phyloP scores from a whole-genome alignment of 2,329 filamentous ascomycete genomes.

The Didymella lethalis region DNA sequence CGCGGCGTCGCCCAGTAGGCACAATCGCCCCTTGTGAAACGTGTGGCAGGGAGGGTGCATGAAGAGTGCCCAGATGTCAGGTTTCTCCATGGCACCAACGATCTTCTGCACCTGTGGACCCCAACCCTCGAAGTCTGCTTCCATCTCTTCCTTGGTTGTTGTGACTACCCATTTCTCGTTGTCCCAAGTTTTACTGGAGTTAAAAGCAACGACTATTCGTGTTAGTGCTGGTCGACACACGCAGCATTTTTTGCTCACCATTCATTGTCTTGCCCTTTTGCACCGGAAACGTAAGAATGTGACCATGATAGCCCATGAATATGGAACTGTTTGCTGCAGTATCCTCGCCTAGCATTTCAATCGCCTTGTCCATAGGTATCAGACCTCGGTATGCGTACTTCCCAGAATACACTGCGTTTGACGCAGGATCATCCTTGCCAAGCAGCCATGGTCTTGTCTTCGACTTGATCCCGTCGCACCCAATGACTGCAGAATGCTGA shows the following conservation, averaged over 20 bases:
- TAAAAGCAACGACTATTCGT: constrained; percentile 47
- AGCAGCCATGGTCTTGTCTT: constrained; percentile 63
- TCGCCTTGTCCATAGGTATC: constrained; percentile 66
- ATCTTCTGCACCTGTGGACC: constrained; percentile 43
- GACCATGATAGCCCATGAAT: constrained; percentile 66
- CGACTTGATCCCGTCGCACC: constrained; percentile 72
- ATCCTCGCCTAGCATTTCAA: constrained; percentile 59
- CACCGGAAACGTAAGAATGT: constrained; percentile 70
- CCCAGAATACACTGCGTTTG: constrained; percentile 61
- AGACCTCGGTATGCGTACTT: constrained; percentile 71
- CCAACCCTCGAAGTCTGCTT: constrained; percentile 42
- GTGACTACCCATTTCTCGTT: constrained; percentile 45
- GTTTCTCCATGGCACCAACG: constrained; percentile 55
- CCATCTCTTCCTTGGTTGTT: constrained; percentile 46
- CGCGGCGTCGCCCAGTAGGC: constrained; percentile 64
- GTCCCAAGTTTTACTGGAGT: constrained; percentile 44
- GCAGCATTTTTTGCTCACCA: constrained; percentile 32
- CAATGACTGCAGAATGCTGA: constrained; percentile 62
- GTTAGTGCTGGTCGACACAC: constrained; percentile 11
- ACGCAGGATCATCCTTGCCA: constrained; percentile 54
- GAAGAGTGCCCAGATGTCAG: constrained; percentile 66
- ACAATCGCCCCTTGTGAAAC: constrained; percentile 57
- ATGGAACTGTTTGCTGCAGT: constrained; percentile 63
- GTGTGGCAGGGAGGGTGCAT: constrained; percentile 59
- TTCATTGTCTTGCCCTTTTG: constrained; percentile 67